A percentile compares a stretch with the other conserved stretches of the same genome.
These are phyloP conservation scores for Cyclotella kingstonii DNA, from an alignment of 108 stramenopile genomes.

Conservation along the genomic window DNA sequence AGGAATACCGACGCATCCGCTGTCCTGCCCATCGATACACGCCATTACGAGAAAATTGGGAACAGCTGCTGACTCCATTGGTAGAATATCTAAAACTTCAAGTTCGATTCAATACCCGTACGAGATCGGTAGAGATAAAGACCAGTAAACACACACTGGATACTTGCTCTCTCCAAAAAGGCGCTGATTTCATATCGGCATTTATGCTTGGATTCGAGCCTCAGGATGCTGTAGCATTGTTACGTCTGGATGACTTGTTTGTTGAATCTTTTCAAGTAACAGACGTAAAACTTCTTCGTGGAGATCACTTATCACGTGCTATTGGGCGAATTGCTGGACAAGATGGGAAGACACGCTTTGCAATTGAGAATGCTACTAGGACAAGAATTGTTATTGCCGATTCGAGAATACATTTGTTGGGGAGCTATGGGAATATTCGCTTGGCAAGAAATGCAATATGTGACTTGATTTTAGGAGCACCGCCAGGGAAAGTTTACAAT, in stretches of 20 bases:
- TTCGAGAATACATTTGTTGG: constrained; percentile 94
- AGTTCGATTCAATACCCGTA: constrained; percentile 97
- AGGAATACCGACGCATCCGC: constrained; percentile 90
- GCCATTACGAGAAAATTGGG: constrained; percentile 90
- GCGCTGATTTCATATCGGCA: constrained; percentile 95
- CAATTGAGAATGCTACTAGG: constrained; percentile 99
- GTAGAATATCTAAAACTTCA: constrained; percentile 97
- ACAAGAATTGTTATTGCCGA: constrained; percentile 98
- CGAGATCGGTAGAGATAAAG: constrained; percentile 96
- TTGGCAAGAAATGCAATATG: constrained; percentile 99
- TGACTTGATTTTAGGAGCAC: constrained; percentile 97
- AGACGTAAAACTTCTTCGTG: constrained; percentile 94
- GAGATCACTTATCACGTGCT: constrained; percentile 96
- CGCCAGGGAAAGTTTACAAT: constrained; percentile 99
- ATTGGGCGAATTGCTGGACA: constrained; percentile 98
- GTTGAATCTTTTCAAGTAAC: constrained; percentile 97
- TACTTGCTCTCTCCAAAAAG: constrained; percentile 90
- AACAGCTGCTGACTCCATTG: constrained; percentile 86
- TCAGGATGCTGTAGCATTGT: constrained; percentile 95
- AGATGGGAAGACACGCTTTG: constrained; percentile 97
- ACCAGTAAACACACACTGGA: constrained; percentile 90
- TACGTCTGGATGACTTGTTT: constrained; percentile 97
- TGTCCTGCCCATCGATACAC: constrained; percentile 96
- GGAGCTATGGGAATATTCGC: constrained; percentile 93
- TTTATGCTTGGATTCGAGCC: constrained; percentile 99